Conservation (phyloP, 768 basidiomycete species). For the Kwoniella sp. region DNA sequence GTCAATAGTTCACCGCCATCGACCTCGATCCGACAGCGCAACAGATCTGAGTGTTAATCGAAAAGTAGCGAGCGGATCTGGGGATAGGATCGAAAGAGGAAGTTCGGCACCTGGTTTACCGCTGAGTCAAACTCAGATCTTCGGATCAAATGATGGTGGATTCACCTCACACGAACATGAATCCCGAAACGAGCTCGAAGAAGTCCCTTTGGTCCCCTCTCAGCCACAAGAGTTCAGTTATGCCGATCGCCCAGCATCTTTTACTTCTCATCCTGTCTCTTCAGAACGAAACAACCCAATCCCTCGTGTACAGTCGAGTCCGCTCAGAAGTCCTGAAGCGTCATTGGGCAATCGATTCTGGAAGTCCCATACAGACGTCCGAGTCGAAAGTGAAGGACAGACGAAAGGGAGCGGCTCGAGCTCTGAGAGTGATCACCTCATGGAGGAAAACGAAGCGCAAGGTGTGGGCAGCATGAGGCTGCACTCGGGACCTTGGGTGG, state of each 20-base stretch:
- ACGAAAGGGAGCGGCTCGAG: not conserved
- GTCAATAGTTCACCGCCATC: not conserved
- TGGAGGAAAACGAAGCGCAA: conserved; percentile 19
- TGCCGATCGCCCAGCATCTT: not conserved
- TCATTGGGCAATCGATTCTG: conserved; percentile 10
- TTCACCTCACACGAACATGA: not conserved
- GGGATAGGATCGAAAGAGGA: not conserved
- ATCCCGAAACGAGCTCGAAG: not conserved
- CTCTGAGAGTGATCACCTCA: conserved; percentile 12
- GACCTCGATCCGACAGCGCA: not conserved
- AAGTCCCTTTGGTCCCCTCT: not conserved
- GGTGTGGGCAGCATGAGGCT: conserved; percentile 19
- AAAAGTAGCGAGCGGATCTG: not conserved
- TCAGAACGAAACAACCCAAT: conserved; percentile 16
- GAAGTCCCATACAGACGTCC: conserved; percentile 6
- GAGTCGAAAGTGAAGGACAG: not conserved
- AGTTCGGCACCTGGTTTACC: not conserved
- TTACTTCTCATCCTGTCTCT: conserved; percentile 19
- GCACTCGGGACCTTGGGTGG: conserved; percentile 13
- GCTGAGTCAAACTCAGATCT: not conserved
- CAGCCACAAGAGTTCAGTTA: not conserved
- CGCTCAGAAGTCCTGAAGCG: conserved; percentile 6
- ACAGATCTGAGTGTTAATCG: not conserved
- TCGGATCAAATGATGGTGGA: not conserved
- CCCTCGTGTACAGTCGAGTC: not conserved